These are phyloP conservation scores for Cryomyces minteri DNA, from an alignment of 495 filamentous ascomycete genomes.

Conservation along the genomic window DNA sequence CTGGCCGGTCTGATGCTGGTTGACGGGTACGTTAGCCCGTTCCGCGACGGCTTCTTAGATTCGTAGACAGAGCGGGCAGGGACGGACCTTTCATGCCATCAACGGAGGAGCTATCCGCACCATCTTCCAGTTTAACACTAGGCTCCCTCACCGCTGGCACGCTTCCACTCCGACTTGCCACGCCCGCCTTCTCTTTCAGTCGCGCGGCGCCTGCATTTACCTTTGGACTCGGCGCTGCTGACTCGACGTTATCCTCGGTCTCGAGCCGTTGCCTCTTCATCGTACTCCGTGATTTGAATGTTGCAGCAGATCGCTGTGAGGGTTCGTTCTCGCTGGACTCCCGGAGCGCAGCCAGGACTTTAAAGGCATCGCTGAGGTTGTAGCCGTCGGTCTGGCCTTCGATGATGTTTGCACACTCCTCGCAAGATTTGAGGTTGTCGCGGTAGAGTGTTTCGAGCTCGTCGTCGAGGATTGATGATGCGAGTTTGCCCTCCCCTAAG, in stretches of 20 bases:
- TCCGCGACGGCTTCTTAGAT: too few relatives aligned
- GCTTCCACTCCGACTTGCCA: background rate
- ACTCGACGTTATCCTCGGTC: constrained; percentile 41
- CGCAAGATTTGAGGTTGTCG: constrained; percentile 41
- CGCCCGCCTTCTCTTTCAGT: constrained; percentile 32
- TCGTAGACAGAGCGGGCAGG: too few relatives aligned
- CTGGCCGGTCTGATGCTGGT: background rate
- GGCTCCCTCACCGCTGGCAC: constrained; percentile 10
- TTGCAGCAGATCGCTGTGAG: constrained; percentile 17
- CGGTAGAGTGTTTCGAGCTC: constrained; percentile 39
- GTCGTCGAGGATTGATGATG: constrained; percentile 1
- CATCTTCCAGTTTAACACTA: constrained; percentile 36
- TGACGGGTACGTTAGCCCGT: too few relatives aligned
- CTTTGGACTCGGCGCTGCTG: constrained; percentile 16
- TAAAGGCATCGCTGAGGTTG: constrained; percentile 28
- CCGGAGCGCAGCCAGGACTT: constrained; percentile 40
- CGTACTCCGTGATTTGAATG: constrained; percentile 20
- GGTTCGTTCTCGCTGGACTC: constrained; percentile 38
- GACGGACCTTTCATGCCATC: constrained; percentile 21
- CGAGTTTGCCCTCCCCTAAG: too few relatives aligned
- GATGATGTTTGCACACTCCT: constrained; percentile 40
- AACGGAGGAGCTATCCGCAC: constrained; percentile 16
- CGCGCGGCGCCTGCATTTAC: constrained; percentile 24
- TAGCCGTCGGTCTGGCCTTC: constrained; percentile 29
- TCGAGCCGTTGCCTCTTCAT: constrained; percentile 30